Evolutionary conservation across 1,284 basidiomycete species (phyloP).

Genomic region (Apiotrichum laibachii): DNA sequence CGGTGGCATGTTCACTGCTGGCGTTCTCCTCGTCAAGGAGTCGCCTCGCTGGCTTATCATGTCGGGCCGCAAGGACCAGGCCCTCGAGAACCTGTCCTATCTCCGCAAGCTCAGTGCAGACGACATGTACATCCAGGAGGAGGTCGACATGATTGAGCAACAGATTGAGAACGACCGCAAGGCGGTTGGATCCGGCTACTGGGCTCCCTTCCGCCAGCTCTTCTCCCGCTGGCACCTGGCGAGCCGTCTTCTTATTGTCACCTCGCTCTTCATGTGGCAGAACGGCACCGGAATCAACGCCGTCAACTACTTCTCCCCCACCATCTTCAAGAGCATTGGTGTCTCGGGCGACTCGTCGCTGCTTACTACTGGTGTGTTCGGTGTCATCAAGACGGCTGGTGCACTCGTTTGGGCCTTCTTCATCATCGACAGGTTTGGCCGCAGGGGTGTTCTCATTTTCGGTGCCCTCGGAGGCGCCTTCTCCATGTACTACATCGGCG

Average conservation of each 20-base stretch:
- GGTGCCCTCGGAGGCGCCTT: conserved; percentile 22
- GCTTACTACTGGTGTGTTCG: conserved; percentile 52
- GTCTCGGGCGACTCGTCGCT: conserved; percentile 32
- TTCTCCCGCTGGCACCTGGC: conserved; percentile 5
- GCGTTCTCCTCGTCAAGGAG: conserved; percentile 55
- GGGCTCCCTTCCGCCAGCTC: conserved; percentile 11
- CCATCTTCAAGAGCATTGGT: conserved; percentile 49
- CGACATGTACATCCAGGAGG: conserved; percentile 48
- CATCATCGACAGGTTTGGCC: conserved; percentile 40
- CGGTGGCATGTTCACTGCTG: conserved; percentile 54
- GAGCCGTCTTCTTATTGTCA: conserved; percentile 9
- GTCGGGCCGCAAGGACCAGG: conserved; percentile 49
- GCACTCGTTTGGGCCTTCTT: conserved; percentile 32
- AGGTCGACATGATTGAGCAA: conserved; percentile 35
- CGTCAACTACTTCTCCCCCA: conserved; percentile 29
- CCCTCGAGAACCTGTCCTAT: conserved; percentile 52
- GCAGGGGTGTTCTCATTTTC: conserved; percentile 30
- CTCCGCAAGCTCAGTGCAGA: conserved; percentile 52
- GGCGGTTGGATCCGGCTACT: conserved; percentile 7
- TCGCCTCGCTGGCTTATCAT: conserved; percentile 57
- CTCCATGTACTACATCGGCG: conserved; percentile 33
- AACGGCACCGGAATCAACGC: conserved; percentile 16
- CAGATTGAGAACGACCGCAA: conserved; percentile 34
- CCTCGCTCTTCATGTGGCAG: conserved; percentile 16
- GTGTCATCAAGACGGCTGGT: conserved; percentile 44